Conservation (phyloP, 768 basidiomycete species). For the Obba rivulosa region DNA sequence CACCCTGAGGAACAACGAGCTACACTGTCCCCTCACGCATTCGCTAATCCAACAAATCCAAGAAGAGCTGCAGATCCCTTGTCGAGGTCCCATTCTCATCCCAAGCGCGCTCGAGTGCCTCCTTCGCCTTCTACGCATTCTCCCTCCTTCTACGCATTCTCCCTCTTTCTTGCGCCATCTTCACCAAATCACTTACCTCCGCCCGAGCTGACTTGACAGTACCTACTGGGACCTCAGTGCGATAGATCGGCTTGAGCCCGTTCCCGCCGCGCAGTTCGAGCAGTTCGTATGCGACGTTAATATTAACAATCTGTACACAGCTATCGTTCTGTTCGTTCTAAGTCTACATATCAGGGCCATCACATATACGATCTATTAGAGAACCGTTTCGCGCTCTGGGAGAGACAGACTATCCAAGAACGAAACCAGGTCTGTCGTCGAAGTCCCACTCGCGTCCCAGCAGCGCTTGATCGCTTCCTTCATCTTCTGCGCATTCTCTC, state of each 20-base stretch:
- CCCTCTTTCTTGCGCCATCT: conserved; percentile 20
- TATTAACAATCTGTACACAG: too few species aligned
- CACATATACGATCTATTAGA: too few species aligned
- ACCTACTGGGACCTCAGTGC: conserved; percentile 12
- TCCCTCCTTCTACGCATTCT: too few species aligned
- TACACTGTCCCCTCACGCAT: too few species aligned
- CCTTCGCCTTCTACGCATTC: conserved; percentile 4
- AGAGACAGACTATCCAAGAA: not conserved
- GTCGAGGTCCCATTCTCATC: conserved; percentile 4
- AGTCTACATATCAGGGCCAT: too few species aligned
- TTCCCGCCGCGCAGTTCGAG: conserved; percentile 20
- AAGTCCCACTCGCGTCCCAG: conserved; percentile 7
- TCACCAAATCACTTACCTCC: conserved; percentile 17
- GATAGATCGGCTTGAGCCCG: conserved; percentile 10
- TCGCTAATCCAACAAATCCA: too few species aligned
- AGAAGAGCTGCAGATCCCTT: conserved; percentile 4
- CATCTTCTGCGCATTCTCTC: conserved; percentile 12
- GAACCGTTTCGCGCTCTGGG: too few species aligned
- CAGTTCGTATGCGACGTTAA: conserved; percentile 22
- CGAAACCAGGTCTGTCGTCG: conserved; percentile 3
- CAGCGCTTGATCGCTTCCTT: not conserved
- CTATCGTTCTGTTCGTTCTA: too few species aligned
- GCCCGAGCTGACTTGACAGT: conserved; percentile 16
- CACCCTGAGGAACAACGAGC: too few species aligned
- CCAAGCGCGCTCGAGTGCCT: conserved; percentile 4